Base-by-base conservation (phyloP, 1,139 yeast genomes). In the Yamadazyma epiphylla region DNA sequence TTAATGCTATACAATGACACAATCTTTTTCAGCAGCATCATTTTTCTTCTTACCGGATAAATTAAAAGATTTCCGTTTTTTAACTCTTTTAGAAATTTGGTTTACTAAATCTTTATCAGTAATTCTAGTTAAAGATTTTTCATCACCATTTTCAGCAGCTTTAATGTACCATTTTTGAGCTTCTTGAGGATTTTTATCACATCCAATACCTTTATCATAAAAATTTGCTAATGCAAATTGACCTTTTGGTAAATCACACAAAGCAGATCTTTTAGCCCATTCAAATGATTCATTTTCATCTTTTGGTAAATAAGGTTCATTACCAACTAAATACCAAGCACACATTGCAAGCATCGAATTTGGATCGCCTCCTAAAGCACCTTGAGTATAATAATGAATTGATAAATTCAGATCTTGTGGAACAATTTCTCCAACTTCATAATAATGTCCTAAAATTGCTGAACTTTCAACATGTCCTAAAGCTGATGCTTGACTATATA, bases 261-360 rank as follows among this genome's bases (percentile, higher is more conserved):
- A 64, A 0, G 97, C 96, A 0, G 97, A 91, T 41, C 87, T 70
- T 36, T 76, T 63, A 1, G 96, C 96, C 97, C 97, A 91, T 50
- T 86, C 94, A 55, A 82, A 91, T 1, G 96, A 95, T 55, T 89
- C 96, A 35, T 64, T 72, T 39, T 82, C 87, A 53, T 89, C 94
- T 41, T 77, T 76, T 11, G 80, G 82, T 42, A 91, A 69, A 37
- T 79, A 78, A 13, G 91, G 89, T 24, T 84, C 91, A 25, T 86
- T 81, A 1, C 98, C 98, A 20, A 87, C 83, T 54, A 89, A 68
- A 54, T 88, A 91, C 97, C 97, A 91, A 3, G 96, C 96, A 56
- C 96, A 88, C 69, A 91, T 70, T 3, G 95, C 89, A 48, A 89
- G 67, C 95, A 89, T 91, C 11, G 95, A 82, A 31, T 75, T 79